These are phyloP conservation scores for Flaveria linearis DNA, from an alignment of 129 eudicot species.

Conservation along the genomic window DNA sequence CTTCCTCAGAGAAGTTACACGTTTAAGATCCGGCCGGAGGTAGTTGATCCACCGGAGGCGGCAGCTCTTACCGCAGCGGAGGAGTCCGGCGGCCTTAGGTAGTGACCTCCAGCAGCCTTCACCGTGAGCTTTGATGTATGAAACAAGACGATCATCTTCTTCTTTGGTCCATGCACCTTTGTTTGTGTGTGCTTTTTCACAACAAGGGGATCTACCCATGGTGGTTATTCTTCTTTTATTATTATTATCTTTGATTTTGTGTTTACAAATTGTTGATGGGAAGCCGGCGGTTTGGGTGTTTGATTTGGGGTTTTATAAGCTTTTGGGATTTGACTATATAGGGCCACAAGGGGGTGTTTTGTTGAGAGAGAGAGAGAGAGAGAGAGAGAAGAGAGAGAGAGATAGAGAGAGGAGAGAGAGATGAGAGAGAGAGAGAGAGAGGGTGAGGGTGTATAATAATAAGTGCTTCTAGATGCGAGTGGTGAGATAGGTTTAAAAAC, in stretches of 20 bases:
- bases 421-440: too few species aligned
- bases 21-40: constrained; percentile 87
- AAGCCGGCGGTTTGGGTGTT: constrained; percentile 48
- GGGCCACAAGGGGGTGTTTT: not conserved
- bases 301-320: constrained; percentile 71
- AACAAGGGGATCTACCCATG: constrained; percentile 99
- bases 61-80: constrained; percentile 98
- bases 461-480: constrained; percentile 99
- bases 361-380: constrained; percentile 29
- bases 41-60: constrained; percentile 98
- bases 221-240: not conserved
- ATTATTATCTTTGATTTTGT: not conserved
- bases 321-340: constrained; percentile 53
- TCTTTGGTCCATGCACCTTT: constrained; percentile 99
- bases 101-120: constrained; percentile 98
- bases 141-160: constrained; percentile 89
- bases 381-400: too few species aligned
- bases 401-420: too few species aligned
- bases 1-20: constrained; percentile 87
- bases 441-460: constrained; percentile 23
- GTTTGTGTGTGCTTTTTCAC: constrained; percentile 99
- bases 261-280: not conserved
- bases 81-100: constrained; percentile 98
- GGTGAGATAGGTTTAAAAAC: constrained; percentile 84
- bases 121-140: constrained; percentile 85